Percentiles rank a stretch among this genome's conserved stretches.
phyloP scores from a whole-genome alignment of 2,329 filamentous ascomycete genomes.

The Clonostachys rhizophaga region DNA sequence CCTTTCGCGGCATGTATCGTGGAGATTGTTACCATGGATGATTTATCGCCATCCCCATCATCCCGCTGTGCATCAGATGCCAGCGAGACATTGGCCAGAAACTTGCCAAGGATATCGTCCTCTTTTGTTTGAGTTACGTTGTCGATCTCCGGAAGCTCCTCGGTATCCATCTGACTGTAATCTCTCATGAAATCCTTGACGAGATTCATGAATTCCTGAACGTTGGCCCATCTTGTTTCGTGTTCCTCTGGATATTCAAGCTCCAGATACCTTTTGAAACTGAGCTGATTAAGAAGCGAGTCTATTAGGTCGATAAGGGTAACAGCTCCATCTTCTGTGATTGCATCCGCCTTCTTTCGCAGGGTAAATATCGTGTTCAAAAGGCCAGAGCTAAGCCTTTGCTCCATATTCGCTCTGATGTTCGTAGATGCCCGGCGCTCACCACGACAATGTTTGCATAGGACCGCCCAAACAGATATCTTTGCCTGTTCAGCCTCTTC shows the following conservation, averaged over 20 bases:
- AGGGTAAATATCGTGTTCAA: conserved; percentile 33
- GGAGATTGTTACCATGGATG: conserved; percentile 76
- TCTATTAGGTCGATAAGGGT: conserved; percentile 44
- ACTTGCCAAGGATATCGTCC: conserved; percentile 61
- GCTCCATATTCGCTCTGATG: conserved; percentile 44
- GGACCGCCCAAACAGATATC: conserved; percentile 70
- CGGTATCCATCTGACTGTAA: conserved; percentile 39
- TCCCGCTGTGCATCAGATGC: conserved; percentile 71
- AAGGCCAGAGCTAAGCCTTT: conserved; percentile 46
- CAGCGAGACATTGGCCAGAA: conserved; percentile 87
- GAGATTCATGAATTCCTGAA: conserved; percentile 80
- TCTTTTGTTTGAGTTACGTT: conserved; percentile 66
- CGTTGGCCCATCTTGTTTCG: conserved; percentile 79
- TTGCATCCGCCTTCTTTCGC: conserved; percentile 17
- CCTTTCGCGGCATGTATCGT: conserved; percentile 97
- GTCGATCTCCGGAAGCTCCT: conserved; percentile 62
- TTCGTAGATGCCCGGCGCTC: conserved; percentile 40
- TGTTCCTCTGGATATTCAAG: conserved; percentile 68
- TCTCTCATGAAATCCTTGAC: conserved; percentile 64
- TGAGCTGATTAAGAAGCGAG: conserved; percentile 57
- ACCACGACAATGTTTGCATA: conserved; percentile 51
- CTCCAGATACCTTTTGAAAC: conserved; percentile 70
- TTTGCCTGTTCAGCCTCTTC: conserved; percentile 70
- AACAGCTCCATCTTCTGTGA: conserved; percentile 16
- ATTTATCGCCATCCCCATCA: conserved; percentile 49